Evolutionary conservation across 306 rosid genomes (phyloP), one percentile per base, ranked within the genome.

Genomic region (Sesbania bispinosa): DNA sequence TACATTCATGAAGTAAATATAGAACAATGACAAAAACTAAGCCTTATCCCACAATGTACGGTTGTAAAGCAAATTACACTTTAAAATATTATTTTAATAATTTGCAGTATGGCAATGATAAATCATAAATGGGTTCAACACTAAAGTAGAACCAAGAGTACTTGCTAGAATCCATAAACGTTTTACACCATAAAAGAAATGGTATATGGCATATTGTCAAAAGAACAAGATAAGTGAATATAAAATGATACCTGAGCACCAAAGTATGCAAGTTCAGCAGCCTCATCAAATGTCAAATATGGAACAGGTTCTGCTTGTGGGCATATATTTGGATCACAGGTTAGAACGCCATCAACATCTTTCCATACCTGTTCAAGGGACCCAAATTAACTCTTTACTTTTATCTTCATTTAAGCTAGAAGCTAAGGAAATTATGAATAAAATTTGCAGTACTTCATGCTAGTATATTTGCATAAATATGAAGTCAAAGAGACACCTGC

Each of bases 271-370:
- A 93, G 98, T 71, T 93, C 97, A 26, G 98, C 97, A 60, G 98
- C 97, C 88, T 93, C 98, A 15, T 90, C 98, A 77, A 93, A 93
- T 55, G 97, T 93, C 90, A 93, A 84, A 83, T 73, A 84, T 14
- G 98, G 97, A 41, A 93, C 98, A 33, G 97, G 96, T 81, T 84
- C 45, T 64, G 98, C 97, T 29, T 15, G 79, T 23, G 85, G 75
- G 62, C 85, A 87, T 77, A 93, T 82, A 62, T 90, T 87, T 33
- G 98, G 98, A 82, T 90, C 98, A 67, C 92, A 88, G 61, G 98
- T 93, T 80, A 93, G 81, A 82, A 93, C 97, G 43, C 98, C 98
- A 85, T 93, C 97, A 62, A 93, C 98, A 79, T 93, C 97, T 85
- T 93, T 93, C 98, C 98, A 93, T 23, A 93, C 98, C 98, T 93